phyloP scores from a whole-genome alignment of 306 rosid species.

The Sechiopsis laciniata region DNA sequence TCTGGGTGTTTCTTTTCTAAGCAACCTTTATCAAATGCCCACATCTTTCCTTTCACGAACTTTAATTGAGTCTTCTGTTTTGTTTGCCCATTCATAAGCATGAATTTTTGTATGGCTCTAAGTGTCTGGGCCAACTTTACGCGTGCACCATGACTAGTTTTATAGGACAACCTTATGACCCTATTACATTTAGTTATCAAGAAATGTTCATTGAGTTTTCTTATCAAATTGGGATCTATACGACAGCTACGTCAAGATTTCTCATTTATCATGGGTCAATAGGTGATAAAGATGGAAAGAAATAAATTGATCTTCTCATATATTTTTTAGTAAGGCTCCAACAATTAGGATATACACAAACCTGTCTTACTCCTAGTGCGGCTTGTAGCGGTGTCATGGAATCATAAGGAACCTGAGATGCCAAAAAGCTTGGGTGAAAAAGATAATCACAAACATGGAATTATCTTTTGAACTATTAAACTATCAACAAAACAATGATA shows the following conservation, averaged over 20 bases:
- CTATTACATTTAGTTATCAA: no score
- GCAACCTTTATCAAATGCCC: neutral
- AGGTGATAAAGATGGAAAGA: neutral
- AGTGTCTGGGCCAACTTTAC: no score
- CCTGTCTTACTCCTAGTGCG: constrained; percentile 99
- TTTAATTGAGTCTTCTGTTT: constrained; percentile 4
- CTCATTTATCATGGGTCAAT: neutral
- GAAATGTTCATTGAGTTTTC: neutral
- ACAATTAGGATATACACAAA: constrained; percentile 28
- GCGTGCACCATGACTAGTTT: no score
- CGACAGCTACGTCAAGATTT: neutral
- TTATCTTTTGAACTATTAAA: neutral
- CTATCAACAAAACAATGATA: neutral
- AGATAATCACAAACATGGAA: neutral
- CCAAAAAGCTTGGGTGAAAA: constrained; percentile 20
- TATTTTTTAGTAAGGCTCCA: neutral
- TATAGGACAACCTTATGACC: no score
- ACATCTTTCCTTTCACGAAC: neutral
- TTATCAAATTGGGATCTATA: neutral
- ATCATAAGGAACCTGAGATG: constrained; percentile 86
- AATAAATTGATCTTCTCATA: neutral
- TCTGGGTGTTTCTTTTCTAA: neutral
- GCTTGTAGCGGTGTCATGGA: constrained; percentile 99
- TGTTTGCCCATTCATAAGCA: constrained; percentile 1
- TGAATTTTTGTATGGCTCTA: no score